Evolutionary conservation across 768 basidiomycete genomes (phyloP), one percentile per base, ranked within the genome.

Genomic region (Mycena vulgaris): DNA sequence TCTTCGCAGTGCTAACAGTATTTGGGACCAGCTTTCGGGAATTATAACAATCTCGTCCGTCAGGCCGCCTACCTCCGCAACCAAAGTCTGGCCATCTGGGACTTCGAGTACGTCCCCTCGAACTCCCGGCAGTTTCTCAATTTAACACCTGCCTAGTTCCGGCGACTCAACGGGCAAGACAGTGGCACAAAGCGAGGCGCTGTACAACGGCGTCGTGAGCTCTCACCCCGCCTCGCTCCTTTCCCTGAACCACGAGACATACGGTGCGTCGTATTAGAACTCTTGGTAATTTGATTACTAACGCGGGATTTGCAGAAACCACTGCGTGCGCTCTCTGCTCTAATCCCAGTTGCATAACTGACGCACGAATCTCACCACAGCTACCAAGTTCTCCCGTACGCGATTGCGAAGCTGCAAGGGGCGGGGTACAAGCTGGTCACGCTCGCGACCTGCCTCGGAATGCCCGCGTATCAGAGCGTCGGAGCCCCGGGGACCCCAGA

Each of bases 1-100:
- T 2, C 28, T 27, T 27, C 25, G 4, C 25, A 1, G 25, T 14
- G 23, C 39, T 39, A 16, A 39, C 39, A 27, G 10, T 49, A 2
- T 3, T 51, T 11, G 6, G 30, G 19, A 11, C 10, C 21, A 84
- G 82, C 85, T 6, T 87, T 83, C 69, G 86, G 86, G 14, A 81
- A 75, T 69, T 86, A 84, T 76, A 87, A 88, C 70, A 75, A 85
- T 71, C 80, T 84, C 25, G 86, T 87, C 11, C 80, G 79, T 8
- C 78, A 82, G 74, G 84, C 76, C 16, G 76, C 84, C 1, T 70
- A 58, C 30, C 60, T 77, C 30, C 78, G 82, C 23, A 79, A 80
- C 3, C 83, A 85, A 63, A 79, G 79, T 8, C 42, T 86, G 6
- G 81, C 80, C 11, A 75, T 77, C 27, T 86, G 85, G 84, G 84